phyloP scores from a whole-genome alignment of 129 eudicot species.

The Glebionis coronaria region DNA sequence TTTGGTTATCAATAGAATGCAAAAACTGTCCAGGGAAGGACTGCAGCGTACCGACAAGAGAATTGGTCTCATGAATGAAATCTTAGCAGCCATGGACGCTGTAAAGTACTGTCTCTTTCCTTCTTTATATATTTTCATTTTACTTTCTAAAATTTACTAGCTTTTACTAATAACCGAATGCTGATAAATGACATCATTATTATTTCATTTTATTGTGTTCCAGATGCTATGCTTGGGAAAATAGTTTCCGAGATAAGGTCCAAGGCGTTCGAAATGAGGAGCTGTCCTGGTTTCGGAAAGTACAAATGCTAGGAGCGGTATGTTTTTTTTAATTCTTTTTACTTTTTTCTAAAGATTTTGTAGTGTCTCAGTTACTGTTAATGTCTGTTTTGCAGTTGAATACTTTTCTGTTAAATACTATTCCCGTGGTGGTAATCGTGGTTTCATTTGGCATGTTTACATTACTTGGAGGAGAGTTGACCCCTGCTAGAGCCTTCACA shows the following conservation, averaged over 20 bases:
- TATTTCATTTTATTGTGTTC: conserved; percentile 11
- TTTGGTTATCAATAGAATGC: conserved; percentile 81
- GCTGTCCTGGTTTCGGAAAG: conserved; percentile 70
- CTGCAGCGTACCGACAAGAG: conserved; percentile 84
- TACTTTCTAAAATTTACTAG: neutral
- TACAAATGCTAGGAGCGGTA: conserved; percentile 97
- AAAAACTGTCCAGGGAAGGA: conserved; percentile 81
- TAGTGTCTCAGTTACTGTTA: neutral
- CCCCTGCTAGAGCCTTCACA: conserved; percentile 94
- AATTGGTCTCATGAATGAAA: conserved; percentile 91
- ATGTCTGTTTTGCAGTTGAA: conserved; percentile 55
- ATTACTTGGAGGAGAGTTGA: conserved; percentile 81
- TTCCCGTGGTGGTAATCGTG: conserved; percentile 91
- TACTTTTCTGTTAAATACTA: conserved; percentile 72
- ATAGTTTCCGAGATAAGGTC: conserved; percentile 78
- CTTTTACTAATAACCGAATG: neutral
- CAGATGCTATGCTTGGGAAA: conserved; percentile 97
- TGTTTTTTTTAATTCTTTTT: conserved; percentile 12
- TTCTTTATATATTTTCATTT: neutral
- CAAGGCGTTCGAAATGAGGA: conserved; percentile 66
- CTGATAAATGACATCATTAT: conserved; percentile 15
- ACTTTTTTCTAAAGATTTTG: neutral
- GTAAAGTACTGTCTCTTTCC: conserved; percentile 55
- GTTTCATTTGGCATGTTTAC: conserved; percentile 82
- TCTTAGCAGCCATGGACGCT: conserved; percentile 96